Evolutionary conservation across 148 eudicot genomes (phyloP).

Genomic region (Nyssa sinensis): DNA sequence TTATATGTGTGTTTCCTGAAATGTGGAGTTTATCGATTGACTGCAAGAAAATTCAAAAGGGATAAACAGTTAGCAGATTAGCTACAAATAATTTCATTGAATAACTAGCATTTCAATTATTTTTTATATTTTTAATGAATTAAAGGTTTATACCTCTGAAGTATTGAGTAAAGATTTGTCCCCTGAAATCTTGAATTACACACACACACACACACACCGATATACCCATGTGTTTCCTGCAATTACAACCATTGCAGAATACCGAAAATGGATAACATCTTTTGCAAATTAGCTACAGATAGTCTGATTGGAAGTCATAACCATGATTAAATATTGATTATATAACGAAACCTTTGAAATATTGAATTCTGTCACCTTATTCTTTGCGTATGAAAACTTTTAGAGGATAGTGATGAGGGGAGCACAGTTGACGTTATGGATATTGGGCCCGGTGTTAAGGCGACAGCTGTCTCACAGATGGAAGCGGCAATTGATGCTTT

Average conservation of each 20-base stretch:
- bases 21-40: neutral
- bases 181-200: too few species aligned
- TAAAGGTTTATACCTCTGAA: too few species aligned
- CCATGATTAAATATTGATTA: too few species aligned
- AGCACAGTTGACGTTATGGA: slow-evolving; percentile 44
- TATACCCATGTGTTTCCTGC: too few species aligned
- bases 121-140: too few species aligned
- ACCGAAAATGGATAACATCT: too few species aligned
- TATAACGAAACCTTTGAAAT: neutral
- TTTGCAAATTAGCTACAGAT: neutral
- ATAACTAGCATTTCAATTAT: too few species aligned
- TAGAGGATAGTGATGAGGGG: slow-evolving; percentile 48
- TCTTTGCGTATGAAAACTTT: slow-evolving; percentile 2
- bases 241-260: too few species aligned
- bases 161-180: too few species aligned
- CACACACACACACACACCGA: too few species aligned
- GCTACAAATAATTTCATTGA: too few species aligned
- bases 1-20: neutral
- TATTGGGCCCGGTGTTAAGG: slow-evolving; percentile 56
- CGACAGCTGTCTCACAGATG: slow-evolving; percentile 70
- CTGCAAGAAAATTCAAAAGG: neutral
- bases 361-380: neutral
- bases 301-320: neutral
- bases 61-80: neutral
- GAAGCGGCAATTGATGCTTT: slow-evolving; percentile 87